These are phyloP conservation scores for Plasmodium knowlesi DNA, from an alignment of 169 alveolate genomes.

Conservation along the genomic window DNA sequence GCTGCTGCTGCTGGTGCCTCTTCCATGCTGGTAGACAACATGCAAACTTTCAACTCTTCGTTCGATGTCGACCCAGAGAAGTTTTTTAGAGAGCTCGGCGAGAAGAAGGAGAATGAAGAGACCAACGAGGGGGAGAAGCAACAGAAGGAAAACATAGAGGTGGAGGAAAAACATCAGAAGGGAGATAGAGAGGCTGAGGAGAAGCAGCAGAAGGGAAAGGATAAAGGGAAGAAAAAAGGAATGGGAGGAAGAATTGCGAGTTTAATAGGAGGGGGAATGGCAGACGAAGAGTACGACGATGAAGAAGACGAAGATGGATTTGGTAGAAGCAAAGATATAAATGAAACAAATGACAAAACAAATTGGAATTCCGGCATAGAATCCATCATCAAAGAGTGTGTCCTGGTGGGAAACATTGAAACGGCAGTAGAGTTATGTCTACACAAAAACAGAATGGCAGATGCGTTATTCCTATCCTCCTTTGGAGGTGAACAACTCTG, in stretches of 20 bases:
- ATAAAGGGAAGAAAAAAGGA: not conserved
- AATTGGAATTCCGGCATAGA: constrained; percentile 70
- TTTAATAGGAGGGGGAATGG: not conserved
- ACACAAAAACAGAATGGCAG: constrained; percentile 75
- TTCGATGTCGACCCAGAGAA: constrained; percentile 80
- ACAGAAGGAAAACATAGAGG: not conserved
- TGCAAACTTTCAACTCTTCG: not conserved
- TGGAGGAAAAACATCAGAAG: not conserved
- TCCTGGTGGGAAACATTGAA: constrained; percentile 80
- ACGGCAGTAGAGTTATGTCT: constrained; percentile 83
- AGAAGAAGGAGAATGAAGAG: constrained; percentile 55
- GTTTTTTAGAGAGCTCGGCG: constrained; percentile 82
- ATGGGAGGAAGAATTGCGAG: not conserved
- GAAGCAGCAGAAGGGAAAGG: not conserved
- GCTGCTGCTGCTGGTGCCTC: not conserved
- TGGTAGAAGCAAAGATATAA: not conserved
- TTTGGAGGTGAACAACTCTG: constrained; percentile 83
- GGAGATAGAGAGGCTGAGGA: not conserved
- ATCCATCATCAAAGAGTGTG: constrained; percentile 73
- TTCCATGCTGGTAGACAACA: not conserved
- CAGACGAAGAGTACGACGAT: not conserved
- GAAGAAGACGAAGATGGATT: not conserved
- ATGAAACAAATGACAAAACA: not conserved
- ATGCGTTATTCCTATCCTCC: constrained; percentile 83
- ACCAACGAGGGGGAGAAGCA: constrained; percentile 8